phyloP scores from a whole-genome alignment of 1,139 yeast genomes.

The Candida sp. region DNA sequence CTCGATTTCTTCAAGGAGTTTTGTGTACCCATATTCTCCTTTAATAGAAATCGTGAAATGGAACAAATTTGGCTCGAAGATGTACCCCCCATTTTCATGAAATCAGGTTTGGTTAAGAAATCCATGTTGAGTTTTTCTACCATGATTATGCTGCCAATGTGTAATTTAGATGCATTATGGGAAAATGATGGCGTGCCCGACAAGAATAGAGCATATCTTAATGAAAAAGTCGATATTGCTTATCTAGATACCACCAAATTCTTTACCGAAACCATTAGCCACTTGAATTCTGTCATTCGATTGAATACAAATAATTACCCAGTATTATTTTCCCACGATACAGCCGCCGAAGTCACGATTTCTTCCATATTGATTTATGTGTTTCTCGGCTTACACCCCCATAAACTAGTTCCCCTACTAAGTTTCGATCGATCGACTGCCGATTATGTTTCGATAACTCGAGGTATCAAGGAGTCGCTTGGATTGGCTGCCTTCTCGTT shows the following conservation, averaged over 20 bases:
- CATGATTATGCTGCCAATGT: background rate
- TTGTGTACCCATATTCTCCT: constrained; percentile 21
- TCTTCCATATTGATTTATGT: background rate
- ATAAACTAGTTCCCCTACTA: background rate
- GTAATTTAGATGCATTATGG: background rate
- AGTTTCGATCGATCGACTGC: background rate
- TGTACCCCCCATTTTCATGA: background rate
- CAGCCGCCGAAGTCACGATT: background rate
- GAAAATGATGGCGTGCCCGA: background rate
- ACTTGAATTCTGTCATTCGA: background rate
- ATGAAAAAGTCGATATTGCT: background rate
- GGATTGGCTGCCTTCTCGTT: background rate
- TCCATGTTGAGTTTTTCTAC: background rate
- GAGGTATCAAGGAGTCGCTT: background rate
- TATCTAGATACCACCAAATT: background rate
- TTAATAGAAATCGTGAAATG: constrained; percentile 3
- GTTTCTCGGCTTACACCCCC: background rate
- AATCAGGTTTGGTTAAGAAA: background rate
- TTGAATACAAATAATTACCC: background rate
- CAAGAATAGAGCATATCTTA: background rate
- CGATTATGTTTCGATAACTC: background rate
- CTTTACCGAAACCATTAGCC: background rate
- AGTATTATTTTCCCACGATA: background rate
- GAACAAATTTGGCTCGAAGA: background rate
- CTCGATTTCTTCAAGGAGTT: constrained; percentile 24